Conservation (phyloP, 2,329 filamentous ascomycete genomes). For the Dactylellina leptospora region DNA sequence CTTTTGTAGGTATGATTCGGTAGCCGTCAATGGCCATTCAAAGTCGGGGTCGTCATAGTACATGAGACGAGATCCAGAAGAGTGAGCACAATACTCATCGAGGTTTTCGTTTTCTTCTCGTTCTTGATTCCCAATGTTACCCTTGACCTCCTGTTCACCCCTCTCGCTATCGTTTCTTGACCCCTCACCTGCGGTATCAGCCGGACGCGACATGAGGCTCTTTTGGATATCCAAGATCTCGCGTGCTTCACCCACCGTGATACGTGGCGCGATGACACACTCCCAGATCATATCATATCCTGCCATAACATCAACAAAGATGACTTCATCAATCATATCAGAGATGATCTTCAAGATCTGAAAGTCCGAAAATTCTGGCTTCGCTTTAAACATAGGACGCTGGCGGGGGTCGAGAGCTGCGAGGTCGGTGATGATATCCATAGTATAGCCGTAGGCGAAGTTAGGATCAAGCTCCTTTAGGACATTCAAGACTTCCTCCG, state of each 20-base stretch:
- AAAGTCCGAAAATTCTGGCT: background rate
- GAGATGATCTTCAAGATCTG: background rate
- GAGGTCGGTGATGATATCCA: background rate
- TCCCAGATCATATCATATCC: background rate
- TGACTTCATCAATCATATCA: background rate
- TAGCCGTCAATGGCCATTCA: background rate
- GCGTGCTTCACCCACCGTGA: too few relatives aligned
- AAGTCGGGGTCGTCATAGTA: background rate
- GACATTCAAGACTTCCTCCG: background rate
- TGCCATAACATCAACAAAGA: background rate
- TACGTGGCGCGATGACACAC: background rate
- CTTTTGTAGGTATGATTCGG: background rate
- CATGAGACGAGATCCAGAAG: background rate
- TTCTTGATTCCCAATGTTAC: too few relatives aligned
- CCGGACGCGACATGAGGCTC: too few relatives aligned
- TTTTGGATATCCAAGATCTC: too few relatives aligned
- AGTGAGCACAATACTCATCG: too few relatives aligned
- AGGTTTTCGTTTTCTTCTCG: too few relatives aligned
- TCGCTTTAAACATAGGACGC: background rate
- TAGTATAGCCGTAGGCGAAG: background rate
- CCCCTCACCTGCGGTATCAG: too few relatives aligned
- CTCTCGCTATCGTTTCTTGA: too few relatives aligned
- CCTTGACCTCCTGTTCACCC: too few relatives aligned
- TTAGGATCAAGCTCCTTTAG: background rate
- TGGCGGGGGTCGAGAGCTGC: background rate